Percentiles rank a stretch among this genome's conserved stretches.
phyloP scores from a whole-genome alignment of 495 filamentous ascomycete species.

The Venustampulla echinocandica region DNA sequence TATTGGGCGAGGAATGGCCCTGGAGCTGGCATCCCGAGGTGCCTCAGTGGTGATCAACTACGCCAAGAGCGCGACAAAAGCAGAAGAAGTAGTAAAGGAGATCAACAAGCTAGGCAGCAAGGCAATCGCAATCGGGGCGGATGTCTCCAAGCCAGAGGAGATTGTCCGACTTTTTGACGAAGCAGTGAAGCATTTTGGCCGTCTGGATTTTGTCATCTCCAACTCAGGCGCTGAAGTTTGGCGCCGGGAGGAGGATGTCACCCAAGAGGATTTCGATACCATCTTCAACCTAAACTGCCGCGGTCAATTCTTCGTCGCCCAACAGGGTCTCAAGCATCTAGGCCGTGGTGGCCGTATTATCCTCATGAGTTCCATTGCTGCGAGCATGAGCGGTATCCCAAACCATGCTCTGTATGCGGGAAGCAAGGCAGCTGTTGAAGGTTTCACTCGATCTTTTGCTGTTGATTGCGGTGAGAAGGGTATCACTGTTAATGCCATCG shows the following conservation, averaged over 20 bases:
- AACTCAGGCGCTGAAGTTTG: constrained; percentile 59
- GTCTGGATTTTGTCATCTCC: constrained; percentile 67
- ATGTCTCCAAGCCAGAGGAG: constrained; percentile 58
- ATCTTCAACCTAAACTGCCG: constrained; percentile 70
- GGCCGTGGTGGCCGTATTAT: constrained; percentile 60
- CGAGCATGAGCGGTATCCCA: constrained; percentile 48
- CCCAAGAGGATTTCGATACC: constrained; percentile 64
- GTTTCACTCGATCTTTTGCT: constrained; percentile 67
- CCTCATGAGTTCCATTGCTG: constrained; percentile 48
- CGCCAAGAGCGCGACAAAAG: constrained; percentile 50
- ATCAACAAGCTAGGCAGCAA: constrained; percentile 49
- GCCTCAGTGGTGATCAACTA: constrained; percentile 74
- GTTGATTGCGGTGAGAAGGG: constrained; percentile 60
- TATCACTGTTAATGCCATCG: constrained; percentile 68
- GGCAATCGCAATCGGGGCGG: constrained; percentile 65
- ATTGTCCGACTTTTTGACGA: constrained; percentile 55
- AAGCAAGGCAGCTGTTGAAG: constrained; percentile 69
- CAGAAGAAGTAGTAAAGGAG: constrained; percentile 52
- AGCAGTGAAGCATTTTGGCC: constrained; percentile 57
- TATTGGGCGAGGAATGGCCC: constrained; percentile 66
- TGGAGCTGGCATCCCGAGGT: constrained; percentile 66
- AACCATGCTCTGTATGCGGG: constrained; percentile 71
- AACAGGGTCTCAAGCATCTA: constrained; percentile 63
- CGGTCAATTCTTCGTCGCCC: constrained; percentile 78
- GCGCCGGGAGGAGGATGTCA: constrained; percentile 58